phyloP scores from a whole-genome alignment of 2,329 filamentous ascomycete genomes.

The Paracoccidioides lutzii region DNA sequence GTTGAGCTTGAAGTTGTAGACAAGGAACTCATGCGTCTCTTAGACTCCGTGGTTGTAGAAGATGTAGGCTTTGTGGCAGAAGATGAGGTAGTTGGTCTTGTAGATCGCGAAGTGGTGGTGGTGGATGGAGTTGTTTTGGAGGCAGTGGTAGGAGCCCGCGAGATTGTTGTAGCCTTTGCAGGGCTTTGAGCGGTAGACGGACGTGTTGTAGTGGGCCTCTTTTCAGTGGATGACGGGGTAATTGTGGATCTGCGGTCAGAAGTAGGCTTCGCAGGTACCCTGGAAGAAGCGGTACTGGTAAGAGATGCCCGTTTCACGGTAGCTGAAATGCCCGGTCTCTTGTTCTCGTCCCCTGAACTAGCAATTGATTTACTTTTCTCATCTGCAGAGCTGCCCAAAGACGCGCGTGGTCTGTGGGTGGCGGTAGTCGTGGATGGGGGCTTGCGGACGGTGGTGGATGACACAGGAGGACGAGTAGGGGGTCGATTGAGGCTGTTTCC shows the following conservation, averaged over 20 bases:
- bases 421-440: constrained; percentile 23
- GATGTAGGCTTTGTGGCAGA: background rate
- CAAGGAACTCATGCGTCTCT: background rate
- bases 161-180: constrained; percentile 18
- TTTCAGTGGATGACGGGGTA: constrained; percentile 23
- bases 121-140: constrained; percentile 13
- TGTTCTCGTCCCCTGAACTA: constrained; percentile 34
- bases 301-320: constrained; percentile 35
- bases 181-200: constrained; percentile 22
- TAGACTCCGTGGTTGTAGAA: constrained; percentile 5
- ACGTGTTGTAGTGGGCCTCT: constrained; percentile 18
- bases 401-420: constrained; percentile 30
- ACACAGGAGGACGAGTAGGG: constrained; percentile 29
- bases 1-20: constrained; percentile 4
- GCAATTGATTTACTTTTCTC: constrained; percentile 29
- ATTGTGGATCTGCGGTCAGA: constrained; percentile 28
- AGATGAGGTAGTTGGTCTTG: background rate
- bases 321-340: constrained; percentile 26
- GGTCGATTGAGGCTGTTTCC: constrained; percentile 33
- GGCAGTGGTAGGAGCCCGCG: constrained; percentile 11
- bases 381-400: constrained; percentile 33
- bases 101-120: constrained; percentile 11
- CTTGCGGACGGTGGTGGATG: constrained; percentile 14
- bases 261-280: constrained; percentile 22
- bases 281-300: constrained; percentile 24